Base-by-base conservation (phyloP, 2,329 filamentous ascomycete species). In the Talaromyces sp. region DNA sequence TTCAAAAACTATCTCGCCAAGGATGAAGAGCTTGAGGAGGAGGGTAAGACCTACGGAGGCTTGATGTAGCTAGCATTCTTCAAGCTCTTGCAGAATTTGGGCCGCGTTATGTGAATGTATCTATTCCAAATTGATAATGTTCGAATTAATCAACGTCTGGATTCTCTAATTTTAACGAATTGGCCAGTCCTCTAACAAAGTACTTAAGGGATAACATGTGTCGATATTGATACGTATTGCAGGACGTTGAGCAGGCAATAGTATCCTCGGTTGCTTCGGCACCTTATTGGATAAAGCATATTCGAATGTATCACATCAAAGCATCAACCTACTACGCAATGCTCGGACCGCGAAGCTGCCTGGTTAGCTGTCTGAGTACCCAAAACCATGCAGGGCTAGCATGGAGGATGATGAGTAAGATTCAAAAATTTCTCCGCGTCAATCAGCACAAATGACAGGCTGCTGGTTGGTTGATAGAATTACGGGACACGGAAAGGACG, bases 1-100 rank as follows among this genome's bases (percentile, higher is more conserved):
- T 47, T 64, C 19, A 13, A 52, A 31, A 48, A 52, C 2, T 59
- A 64, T 39, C 39, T 64, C 16, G 37, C 59, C 9, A 31, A 68
- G 35, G 60, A 65, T 35, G 65, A 65, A 13, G 39, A 64, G 24
- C 31, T 64, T 27, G 52, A 58, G 45, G 62, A 64, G 4, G 41
- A 52, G 43, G 54, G 56, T 6, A 41, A 64, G 14, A 52, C 56
- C 24, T 64, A 58, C n/a, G 56, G 52, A 41, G 62, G 43, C n/a
- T 50, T 64, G 54, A 64, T 59, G 52, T 64, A 22, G 39, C 10
- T n/a, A 14, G 19, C 11, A 22, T 22, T 13, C 19, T 6, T 31
- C 4, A 31, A 6, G 27, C 11, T 48, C 45, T 24, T 16, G 45
- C 13, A 24, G 22, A 27, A 24, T 48, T 48, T 14, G 14, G 19